phyloP scores from a whole-genome alignment of 805 yeast species.

The Ogataea wickerhamii region DNA sequence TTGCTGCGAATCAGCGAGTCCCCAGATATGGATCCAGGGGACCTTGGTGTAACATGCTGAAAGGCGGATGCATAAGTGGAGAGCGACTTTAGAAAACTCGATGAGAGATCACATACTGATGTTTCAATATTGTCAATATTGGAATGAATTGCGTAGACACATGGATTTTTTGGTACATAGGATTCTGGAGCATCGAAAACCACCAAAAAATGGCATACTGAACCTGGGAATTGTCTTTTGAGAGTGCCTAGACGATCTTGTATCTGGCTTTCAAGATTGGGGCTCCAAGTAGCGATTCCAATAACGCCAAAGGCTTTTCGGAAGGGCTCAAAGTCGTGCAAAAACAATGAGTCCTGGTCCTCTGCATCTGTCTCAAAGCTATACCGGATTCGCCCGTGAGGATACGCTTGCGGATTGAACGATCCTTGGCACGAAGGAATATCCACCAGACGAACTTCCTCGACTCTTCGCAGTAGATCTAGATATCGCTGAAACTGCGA shows the following conservation, averaged over 20 bases:
- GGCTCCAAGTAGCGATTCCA: conserved; percentile 38
- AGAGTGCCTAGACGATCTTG: conserved; percentile 37
- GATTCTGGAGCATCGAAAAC: conserved; percentile 47
- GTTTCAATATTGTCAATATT: conserved; percentile 46
- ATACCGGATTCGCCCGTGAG: conserved; percentile 68
- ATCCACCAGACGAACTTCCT: conserved; percentile 72
- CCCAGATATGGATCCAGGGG: conserved; percentile 58
- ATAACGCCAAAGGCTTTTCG: conserved; percentile 67
- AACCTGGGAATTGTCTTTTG: conserved; percentile 43
- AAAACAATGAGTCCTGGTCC: conserved; percentile 43
- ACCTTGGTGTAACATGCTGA: conserved; percentile 73
- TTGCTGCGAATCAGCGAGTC: conserved; percentile 5
- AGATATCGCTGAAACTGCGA: conserved; percentile 42
- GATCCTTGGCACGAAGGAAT: conserved; percentile 60
- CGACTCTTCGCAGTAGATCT: conserved; percentile 41
- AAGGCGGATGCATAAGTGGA: conserved; percentile 70
- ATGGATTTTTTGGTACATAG: conserved; percentile 4
- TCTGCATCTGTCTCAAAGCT: conserved; percentile 55
- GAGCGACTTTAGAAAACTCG: conserved; percentile 58
- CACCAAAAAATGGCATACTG: conserved; percentile 52
- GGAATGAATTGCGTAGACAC: conserved; percentile 18
- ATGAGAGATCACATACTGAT: conserved; percentile 67
- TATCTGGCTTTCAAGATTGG: conserved; percentile 23
- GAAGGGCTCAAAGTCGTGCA: conserved; percentile 88
- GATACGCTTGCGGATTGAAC: conserved; percentile 84